Conservation (phyloP, 2,329 filamentous ascomycete species). For the Diaporthe sp. region DNA sequence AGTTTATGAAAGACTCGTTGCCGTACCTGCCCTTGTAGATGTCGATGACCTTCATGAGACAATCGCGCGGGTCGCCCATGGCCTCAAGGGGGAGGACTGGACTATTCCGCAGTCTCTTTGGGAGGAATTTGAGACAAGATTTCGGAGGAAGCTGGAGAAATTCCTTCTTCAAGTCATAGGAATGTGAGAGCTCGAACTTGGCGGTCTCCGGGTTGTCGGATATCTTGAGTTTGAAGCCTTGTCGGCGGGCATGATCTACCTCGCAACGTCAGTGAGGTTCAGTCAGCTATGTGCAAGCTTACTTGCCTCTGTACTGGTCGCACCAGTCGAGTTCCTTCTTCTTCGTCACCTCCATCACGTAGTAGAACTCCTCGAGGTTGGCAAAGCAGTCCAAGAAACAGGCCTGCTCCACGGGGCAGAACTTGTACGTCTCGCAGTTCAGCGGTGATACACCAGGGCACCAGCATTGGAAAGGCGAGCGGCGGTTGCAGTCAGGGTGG, state of each 20-base stretch:
- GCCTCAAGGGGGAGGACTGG: neutral
- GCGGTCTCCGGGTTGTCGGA: neutral
- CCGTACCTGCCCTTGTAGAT: neutral
- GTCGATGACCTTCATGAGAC: neutral
- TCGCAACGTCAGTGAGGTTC: neutral
- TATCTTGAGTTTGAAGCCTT: neutral
- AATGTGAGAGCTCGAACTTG: neutral
- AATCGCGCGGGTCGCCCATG: neutral
- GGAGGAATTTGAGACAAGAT: neutral
- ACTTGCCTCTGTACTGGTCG: slow-evolving; percentile 12
- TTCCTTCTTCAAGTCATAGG: slow-evolving; percentile 29
- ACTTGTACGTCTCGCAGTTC: neutral
- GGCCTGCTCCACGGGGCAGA: slow-evolving; percentile 44
- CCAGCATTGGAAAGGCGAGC: slow-evolving; percentile 35
- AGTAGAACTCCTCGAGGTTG: slow-evolving; percentile 48
- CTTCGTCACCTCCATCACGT: slow-evolving; percentile 45
- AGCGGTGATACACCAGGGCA: neutral
- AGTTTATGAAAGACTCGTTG: neutral
- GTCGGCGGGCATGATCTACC: neutral
- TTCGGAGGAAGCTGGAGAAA: slow-evolving; percentile 32
- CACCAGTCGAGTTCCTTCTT: neutral
- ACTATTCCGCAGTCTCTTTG: accelerated
- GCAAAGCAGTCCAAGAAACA: slow-evolving; percentile 48
- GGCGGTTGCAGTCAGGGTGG: neutral
- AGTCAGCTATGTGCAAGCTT: too few relatives aligned